Evolutionary conservation across 495 filamentous ascomycete species (phyloP), one percentile per base, ranked within the genome.

Genomic region (Trichocladium antarcticum): DNA sequence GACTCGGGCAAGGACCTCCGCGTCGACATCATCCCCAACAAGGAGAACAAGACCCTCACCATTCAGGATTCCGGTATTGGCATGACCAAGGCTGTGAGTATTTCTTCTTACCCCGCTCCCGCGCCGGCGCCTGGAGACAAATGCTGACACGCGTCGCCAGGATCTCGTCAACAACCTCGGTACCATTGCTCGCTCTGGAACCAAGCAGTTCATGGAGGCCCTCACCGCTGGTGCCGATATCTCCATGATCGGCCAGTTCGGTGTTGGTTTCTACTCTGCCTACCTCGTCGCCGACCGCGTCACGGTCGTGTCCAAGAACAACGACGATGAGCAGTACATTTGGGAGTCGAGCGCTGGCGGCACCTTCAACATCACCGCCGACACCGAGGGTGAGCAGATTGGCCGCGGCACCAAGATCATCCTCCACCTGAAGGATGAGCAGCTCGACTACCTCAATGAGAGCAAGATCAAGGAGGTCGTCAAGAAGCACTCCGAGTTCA

Each of bases 401-500:
- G 87, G 87, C 62, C 93, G 92, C 67, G 92, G 92, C 68, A 89
- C 89, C 68, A 90, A 92, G 82, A 92, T 98, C 64, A 82, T 97
- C 72, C 86, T 98, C 47, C 84, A 97, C 78, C 77, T 98, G 60
- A 98, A 98, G 84, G 92, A 98, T 64, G 92, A 97, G 82, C 92
- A 97, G 77, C 78, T 73, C 51, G 92, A 97, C 71, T 98, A 95
- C 79, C 82, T 97, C 62, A 90, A 96, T 72, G 90, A 96, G 81
- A 80, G 80, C 77, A 89, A 90, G 79, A 87, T 98, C 78, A 98
- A 98, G 85, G 92, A 98, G 80, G 89, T 98, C 55, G 87, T 98
- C 74, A 96, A 96, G 87, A 98, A 98, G 85, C 92, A 98, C 84
- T 97, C 92, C 69, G 92, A 98, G 78, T 98, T 98, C 83, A 98